Percentiles rank a stretch among this genome's conserved stretches.
Conservation (phyloP, 106 monocot species). For the Vanilla planifolia region DNA sequence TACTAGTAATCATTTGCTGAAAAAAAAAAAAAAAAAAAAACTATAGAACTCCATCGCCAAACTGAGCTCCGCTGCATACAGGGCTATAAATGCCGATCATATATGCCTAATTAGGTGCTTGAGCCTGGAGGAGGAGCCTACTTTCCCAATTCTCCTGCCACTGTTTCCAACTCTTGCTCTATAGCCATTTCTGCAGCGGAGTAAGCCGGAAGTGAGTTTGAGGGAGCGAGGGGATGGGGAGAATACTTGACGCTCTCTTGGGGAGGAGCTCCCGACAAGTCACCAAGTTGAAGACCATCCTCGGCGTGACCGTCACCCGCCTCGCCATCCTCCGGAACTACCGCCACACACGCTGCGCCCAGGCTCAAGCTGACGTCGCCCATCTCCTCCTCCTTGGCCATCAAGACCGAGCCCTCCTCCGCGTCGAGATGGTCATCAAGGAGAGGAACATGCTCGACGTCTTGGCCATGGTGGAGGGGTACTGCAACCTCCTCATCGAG, state of each 20-base stretch:
- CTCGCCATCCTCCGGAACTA: conserved; percentile 58
- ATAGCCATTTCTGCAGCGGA: too few relatives aligned
- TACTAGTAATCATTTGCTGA: too few relatives aligned
- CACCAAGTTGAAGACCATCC: conserved; percentile 43
- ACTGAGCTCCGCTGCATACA: too few relatives aligned
- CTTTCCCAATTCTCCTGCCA: too few relatives aligned
- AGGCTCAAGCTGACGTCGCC: conserved; percentile 51
- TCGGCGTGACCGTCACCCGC: conserved; percentile 37
- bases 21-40: too few relatives aligned
- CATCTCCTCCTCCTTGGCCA: conserved; percentile 62
- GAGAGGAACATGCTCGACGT: conserved; percentile 82
- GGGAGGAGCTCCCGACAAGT: conserved; percentile 19
- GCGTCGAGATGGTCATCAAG: conserved; percentile 64
- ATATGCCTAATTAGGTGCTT: too few relatives aligned
- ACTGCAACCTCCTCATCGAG: conserved; percentile 56
- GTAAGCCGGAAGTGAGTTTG: too few relatives aligned
- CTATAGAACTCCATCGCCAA: too few relatives aligned
- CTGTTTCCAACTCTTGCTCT: too few relatives aligned
- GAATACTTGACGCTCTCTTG: conserved; percentile 25
- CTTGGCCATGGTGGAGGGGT: conserved; percentile 45
- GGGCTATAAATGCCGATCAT: too few relatives aligned
- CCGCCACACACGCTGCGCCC: conserved; percentile 36
- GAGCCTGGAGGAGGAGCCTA: too few relatives aligned
- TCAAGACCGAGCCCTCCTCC: conserved; percentile 63
- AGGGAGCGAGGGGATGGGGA: conserved; percentile 27